Evolutionary conservation across 345 rosid genomes (phyloP), one percentile per base, ranked within the genome.

Genomic region (Eucalyptus grandis): DNA sequence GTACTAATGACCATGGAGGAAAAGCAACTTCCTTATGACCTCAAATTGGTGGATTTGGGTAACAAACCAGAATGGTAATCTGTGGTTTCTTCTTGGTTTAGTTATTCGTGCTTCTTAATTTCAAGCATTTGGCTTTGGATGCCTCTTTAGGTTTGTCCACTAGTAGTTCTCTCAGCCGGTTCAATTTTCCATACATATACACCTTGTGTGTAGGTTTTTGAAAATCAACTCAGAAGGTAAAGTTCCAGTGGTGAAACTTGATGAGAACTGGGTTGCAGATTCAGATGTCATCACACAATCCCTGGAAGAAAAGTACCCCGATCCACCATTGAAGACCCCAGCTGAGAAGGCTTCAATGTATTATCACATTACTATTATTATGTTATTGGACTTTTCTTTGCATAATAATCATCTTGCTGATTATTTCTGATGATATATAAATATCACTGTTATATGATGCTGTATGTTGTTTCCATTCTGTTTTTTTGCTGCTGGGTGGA

Each of bases 11-110:
- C 99, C 43, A 88, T 98, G 94, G 99, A 97, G 95, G 99, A 98
- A 90, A 98, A 98, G 93, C 94, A 95, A 91, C 92, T 98, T 14
- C 96, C 96, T 87, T 97, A 98, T 89, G 96, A 97, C 92, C 91
- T 95, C 95, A 97, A 96, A 94, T 92, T 96, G 94, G 96, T 97
- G 51, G 99, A 98, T 92, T 92, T 97, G 91, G 88, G 90, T 58
- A 96, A 95, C 93, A 97, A 97, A 91, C 98, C 99, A 11, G 98
- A 98, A 92, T 98, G 99, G 99, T 98, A 89, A 92, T 83, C 89
- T 88, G 9, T 82, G 44, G 81, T 83, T 44, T 31, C 44, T 49
- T 88, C 24, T 65, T 53, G 37, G 49, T 15, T 54, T 47, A 37
- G 27, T 43, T n/a, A 26, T 87, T 60, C 3, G 19, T 51, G 53